Evolutionary conservation across 2,329 filamentous ascomycete genomes (phyloP).

Genomic region (Orbilia oligospora): DNA sequence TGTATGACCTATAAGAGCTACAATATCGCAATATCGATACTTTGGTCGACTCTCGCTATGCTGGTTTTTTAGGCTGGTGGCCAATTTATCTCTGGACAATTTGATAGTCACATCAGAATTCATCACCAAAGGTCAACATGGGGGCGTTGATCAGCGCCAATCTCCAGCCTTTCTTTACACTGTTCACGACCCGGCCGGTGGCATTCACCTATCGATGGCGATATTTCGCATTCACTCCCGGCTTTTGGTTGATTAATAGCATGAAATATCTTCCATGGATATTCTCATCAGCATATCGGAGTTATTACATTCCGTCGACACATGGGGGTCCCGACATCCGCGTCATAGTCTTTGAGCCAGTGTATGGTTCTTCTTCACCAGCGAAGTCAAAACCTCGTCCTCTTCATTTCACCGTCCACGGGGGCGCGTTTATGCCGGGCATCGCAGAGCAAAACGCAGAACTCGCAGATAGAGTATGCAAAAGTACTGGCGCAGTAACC

Average conservation of each 20-base stretch:
- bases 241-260: slow-evolving; percentile 67
- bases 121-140: slow-evolving; percentile 13
- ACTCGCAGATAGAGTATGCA: slow-evolving; percentile 66
- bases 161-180: slow-evolving; percentile 65
- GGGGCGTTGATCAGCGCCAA: slow-evolving; percentile 33
- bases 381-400: slow-evolving; percentile 64
- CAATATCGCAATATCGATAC: not conserved
- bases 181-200: slow-evolving; percentile 66
- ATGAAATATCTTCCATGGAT: slow-evolving; percentile 67
- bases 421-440: slow-evolving; percentile 69
- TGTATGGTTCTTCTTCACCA: slow-evolving; percentile 32
- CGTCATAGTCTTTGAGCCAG: slow-evolving; percentile 66
- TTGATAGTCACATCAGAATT: too few relatives aligned
- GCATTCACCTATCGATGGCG: slow-evolving; percentile 68
- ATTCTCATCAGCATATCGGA: slow-evolving; percentile 66
- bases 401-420: slow-evolving; percentile 69
- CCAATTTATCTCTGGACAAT: too few relatives aligned
- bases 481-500: slow-evolving; percentile 68
- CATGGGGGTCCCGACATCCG: slow-evolving; percentile 63
- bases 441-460: slow-evolving; percentile 67
- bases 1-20: not conserved
- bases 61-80: too few relatives aligned
- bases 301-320: slow-evolving; percentile 65
- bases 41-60: too few relatives aligned
- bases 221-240: slow-evolving; percentile 68